These are phyloP conservation scores for Sporothrix mexicana DNA, from an alignment of 2,329 filamentous ascomycete species.

Conservation along the genomic window DNA sequence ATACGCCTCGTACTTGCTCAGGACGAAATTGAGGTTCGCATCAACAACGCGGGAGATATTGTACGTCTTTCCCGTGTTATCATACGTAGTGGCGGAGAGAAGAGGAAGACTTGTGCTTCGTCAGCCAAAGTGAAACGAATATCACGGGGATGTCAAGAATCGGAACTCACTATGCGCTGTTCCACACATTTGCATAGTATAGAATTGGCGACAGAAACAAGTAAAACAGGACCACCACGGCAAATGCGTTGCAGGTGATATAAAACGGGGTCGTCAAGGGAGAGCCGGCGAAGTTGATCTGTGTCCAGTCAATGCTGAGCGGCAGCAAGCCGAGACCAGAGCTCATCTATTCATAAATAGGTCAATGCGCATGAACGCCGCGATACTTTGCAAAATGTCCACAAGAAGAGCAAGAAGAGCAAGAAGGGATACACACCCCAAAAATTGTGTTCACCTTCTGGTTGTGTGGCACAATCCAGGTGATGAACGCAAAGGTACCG, in stretches of 20 bases:
- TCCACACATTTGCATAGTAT: conserved; percentile 66
- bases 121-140: neutral
- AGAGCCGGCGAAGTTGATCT: conserved; percentile 33
- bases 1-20: conserved; percentile 55
- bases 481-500: conserved; percentile 58
- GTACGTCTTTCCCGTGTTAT: conserved; percentile 56
- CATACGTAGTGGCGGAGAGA: conserved; percentile 59
- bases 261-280: conserved; percentile 52
- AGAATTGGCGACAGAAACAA: conserved; percentile 62
- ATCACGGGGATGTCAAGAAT: neutral
- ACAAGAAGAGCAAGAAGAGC: too few relatives aligned
- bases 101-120: conserved; percentile 48
- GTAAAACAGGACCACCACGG: conserved; percentile 60
- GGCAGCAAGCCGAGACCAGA: conserved; percentile 34
- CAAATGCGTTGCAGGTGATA: conserved; percentile 66
- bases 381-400: neutral
- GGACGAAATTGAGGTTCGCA: conserved; percentile 53
- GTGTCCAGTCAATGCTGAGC: conserved; percentile 36
- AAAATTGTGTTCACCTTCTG: conserved; percentile 43
- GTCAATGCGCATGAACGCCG: neutral
- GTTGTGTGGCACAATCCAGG: conserved; percentile 57
- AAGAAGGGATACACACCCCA: conserved; percentile 29
- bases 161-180: conserved; percentile 51
- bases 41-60: conserved; percentile 54
- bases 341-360: conserved; percentile 39